A percentile compares a stretch with the other conserved stretches of the same genome.
Conservation (phyloP, 2,329 filamentous ascomycete species). For the Trichothecium roseum region DNA sequence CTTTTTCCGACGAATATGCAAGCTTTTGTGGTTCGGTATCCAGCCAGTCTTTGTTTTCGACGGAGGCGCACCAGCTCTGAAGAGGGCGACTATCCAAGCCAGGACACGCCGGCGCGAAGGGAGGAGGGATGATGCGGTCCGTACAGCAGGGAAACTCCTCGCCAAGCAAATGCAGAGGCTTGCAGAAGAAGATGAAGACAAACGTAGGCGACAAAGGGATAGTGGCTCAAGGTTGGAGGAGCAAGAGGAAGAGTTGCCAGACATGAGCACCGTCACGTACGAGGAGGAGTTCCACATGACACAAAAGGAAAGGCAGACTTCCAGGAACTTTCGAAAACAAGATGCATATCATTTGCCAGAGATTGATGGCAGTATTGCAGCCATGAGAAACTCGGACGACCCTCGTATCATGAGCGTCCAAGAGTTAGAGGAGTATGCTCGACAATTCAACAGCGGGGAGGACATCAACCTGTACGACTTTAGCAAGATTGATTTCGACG, state of each 20-base stretch:
- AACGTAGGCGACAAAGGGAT: constrained; percentile 34
- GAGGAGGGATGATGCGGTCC: constrained; percentile 79
- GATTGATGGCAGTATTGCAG: constrained; percentile 64
- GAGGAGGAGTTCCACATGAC: constrained; percentile 83
- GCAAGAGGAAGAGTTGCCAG: constrained; percentile 58
- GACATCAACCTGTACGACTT: constrained; percentile 92
- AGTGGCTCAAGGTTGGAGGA: constrained; percentile 11
- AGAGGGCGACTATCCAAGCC: constrained; percentile 77
- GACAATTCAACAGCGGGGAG: constrained; percentile 84
- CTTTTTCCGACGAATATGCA: constrained; percentile 97
- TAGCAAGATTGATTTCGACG: constrained; percentile 96
- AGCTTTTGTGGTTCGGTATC: constrained; percentile 92
- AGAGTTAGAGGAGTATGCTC: constrained; percentile 86
- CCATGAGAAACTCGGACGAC: constrained; percentile 85
- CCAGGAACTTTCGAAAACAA: constrained; percentile 73
- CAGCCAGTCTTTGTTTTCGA: constrained; percentile 97
- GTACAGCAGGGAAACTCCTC: constrained; percentile 83
- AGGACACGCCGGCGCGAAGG: constrained; percentile 77
- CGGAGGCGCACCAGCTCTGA: constrained; percentile 82
- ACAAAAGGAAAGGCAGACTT: constrained; percentile 58
- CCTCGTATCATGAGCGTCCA: constrained; percentile 93
- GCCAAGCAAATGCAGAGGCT: constrained; percentile 88
- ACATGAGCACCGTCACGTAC: constrained; percentile 66
- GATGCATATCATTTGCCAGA: constrained; percentile 95
- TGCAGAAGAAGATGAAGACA: constrained; percentile 74